Evolutionary conservation across 1,139 yeast genomes (phyloP).

Genomic region (Kurtzmaniella natalensis): DNA sequence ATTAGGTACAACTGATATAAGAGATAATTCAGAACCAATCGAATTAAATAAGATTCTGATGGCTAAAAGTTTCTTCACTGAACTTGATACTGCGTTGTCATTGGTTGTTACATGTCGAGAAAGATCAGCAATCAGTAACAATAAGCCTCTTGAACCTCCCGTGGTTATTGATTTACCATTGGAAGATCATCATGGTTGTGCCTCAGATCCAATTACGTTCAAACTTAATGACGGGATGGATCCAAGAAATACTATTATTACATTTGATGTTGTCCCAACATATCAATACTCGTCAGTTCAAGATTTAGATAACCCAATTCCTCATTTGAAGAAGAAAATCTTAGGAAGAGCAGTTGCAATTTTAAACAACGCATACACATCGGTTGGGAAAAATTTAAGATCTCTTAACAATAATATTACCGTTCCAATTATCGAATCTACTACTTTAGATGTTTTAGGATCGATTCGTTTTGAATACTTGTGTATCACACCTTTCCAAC

Average conservation of each 20-base stretch:
- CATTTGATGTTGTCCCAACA: conserved; percentile 91
- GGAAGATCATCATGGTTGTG: conserved; percentile 71
- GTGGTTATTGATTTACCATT: conserved; percentile 75
- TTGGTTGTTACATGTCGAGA: conserved; percentile 60
- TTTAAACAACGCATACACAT: conserved; percentile 58
- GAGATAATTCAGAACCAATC: conserved; percentile 59
- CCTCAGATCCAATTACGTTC: conserved; percentile 81
- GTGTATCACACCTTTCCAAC: conserved; percentile 69
- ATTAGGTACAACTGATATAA: conserved; percentile 78
- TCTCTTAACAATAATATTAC: conserved; percentile 66
- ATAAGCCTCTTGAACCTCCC: conserved; percentile 55
- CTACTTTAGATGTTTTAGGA: conserved; percentile 73
- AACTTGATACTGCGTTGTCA: conserved; percentile 84
- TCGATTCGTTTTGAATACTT: conserved; percentile 70
- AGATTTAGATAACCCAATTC: conserved; percentile 1
- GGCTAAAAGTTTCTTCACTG: conserved; percentile 72
- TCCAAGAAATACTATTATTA: conserved; percentile 55
- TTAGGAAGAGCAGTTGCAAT: conserved; percentile 87
- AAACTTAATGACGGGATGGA: conserved; percentile 49
- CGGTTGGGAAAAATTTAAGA: conserved; percentile 66
- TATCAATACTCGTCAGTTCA: conserved; percentile 42
- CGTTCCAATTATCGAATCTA: conserved; percentile 74
- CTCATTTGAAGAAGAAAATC: conserved; percentile 35
- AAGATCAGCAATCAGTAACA: conserved; percentile 22
- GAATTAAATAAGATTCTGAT: conserved; percentile 71